Base-by-base conservation (phyloP, 805 yeast species). In the Starmerella scarabaei region DNA sequence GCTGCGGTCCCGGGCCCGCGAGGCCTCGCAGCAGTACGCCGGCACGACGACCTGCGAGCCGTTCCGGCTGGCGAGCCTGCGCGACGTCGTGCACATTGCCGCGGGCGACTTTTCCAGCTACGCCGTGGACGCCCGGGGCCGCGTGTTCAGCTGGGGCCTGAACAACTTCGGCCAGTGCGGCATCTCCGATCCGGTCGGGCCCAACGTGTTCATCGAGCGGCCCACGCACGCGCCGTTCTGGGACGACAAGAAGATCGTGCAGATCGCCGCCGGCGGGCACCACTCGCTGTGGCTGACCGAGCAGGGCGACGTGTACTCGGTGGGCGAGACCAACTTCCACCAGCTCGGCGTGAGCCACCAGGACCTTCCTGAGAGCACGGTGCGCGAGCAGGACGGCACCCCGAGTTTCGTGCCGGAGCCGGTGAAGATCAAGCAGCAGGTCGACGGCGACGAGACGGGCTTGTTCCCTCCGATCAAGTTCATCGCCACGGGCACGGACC, bases 91-190 rank as follows among this genome's bases (percentile, higher is more conserved):
- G 51, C 77, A 70, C 54, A 75, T 91, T 51, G 88, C 94, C 3
- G 75, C 88, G 44, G 99, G 99, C 36, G 97, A 88, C 55, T 91
- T 79, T 61, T 97, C 86, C 57, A 80, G 94, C 50, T 91, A 91
- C 66, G 99, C 98, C 4, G 71, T 91, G 46, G 80, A 80, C 44
- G 64, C 67, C 12, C 72, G 74, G 28, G 83, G 80, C 31, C 69
- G 69, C 27, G 84, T 91, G 1, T 70, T 71, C 47, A 70, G 91
- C 8, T 91, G 98, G 98, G 99, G 99, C 6, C 69, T 91, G 54
- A 91, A 91, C 58, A 96, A 91, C 61, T 91, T 74, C 56, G 97
- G 97, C 18, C 99, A 91, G 63, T 84, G 96, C 66, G 97, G 94
- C 42, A 67, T 77, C 19, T 67, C 81, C 14, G 53, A 49, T n/a